A percentile compares a stretch with the other conserved stretches of the same genome.
Evolutionary conservation across 2,329 filamentous ascomycete genomes (phyloP).

Genomic region (Ascomycota sp.): DNA sequence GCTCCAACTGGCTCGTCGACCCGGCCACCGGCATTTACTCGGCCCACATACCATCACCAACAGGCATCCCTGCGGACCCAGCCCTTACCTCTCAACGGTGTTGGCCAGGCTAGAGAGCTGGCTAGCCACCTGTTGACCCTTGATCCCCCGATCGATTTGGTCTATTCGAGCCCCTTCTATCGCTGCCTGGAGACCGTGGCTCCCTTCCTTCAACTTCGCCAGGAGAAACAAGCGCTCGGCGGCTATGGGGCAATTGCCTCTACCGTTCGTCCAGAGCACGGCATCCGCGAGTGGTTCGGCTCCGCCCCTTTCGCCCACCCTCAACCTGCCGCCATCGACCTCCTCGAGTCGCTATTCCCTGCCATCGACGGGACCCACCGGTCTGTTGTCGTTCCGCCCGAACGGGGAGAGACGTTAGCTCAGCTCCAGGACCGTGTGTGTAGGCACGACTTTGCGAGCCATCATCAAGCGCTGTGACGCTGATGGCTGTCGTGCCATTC

Average conservation of each 20-base stretch:
- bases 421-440: conserved; percentile 65
- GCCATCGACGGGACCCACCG: conserved; percentile 34
- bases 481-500: conserved; percentile 46
- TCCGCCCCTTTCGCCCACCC: conserved; percentile 72
- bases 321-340: conserved; percentile 41
- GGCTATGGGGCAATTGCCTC: conserved; percentile 4
- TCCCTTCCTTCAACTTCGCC: conserved; percentile 37
- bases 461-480: conserved; percentile 56
- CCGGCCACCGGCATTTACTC: conserved; percentile 60
- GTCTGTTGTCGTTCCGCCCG: conserved; percentile 44
- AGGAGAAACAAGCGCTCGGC: not conserved
- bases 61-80: conserved; percentile 73
- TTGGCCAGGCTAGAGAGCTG: conserved; percentile 64
- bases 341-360: conserved; percentile 49
- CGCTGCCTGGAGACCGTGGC: conserved; percentile 69
- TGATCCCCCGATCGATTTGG: conserved; percentile 46
- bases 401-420: conserved; percentile 56
- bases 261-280: conserved; percentile 33
- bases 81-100: conserved; percentile 72
- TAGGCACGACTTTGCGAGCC: conserved; percentile 46
- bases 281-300: conserved; percentile 77
- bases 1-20: conserved; percentile 77
- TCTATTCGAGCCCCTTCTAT: conserved; percentile 79
- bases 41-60: conserved; percentile 55
- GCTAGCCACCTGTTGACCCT: conserved; percentile 41